Base-by-base conservation (phyloP, 2,329 filamentous ascomycete genomes). In the Phyllosticta ampelicida region DNA sequence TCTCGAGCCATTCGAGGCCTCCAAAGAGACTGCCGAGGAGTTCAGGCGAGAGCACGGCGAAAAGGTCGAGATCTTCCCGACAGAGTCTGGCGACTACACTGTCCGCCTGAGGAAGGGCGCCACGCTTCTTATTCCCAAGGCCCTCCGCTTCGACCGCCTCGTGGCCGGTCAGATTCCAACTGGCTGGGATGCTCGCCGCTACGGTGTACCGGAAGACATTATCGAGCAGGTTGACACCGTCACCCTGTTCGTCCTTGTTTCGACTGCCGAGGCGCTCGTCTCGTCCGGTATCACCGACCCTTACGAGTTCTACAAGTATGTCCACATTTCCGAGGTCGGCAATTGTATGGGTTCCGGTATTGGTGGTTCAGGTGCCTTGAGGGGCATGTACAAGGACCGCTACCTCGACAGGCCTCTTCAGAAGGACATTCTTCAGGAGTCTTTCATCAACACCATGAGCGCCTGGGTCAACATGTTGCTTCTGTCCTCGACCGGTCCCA, bases 391-490 rank as follows among this genome's bases (percentile, higher is more conserved):
- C 81, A 94, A 92, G 75, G 92, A 96, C 73, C 88, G 94, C 61
- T 97, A 86, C 84, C 81, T 97, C 62, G 94, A 99, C 77, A 94
- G 91, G 78, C 94, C 92, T 58, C 83, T 99, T 54, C 95, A 99
- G 76, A 99, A 97, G 77, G 94, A 99, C 70, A 96, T 99, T 71
- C 82, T 99, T 13, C 95, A 99, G 71, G 94, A 99, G 76, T 97
- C 94, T 11, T 99, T 99, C 80, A 97, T 99, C 82, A 99, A 99
- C 81, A 99, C 94, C 58, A 99, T 99, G 92, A 87, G 89, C 66
- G 94, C 94, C 16, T 99, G 94, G 94, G 91, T 99, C 60, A 99
- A 99, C 80, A 99, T 99, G 94, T 79, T 99, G 75, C 80, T 99
- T 63, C 79, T 99, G 63, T 99, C 94, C 4, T 97, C 94, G 5